Conservation (phyloP, 202 grass and related monocot species). For the Thinopyrum obtusiflorum region DNA sequence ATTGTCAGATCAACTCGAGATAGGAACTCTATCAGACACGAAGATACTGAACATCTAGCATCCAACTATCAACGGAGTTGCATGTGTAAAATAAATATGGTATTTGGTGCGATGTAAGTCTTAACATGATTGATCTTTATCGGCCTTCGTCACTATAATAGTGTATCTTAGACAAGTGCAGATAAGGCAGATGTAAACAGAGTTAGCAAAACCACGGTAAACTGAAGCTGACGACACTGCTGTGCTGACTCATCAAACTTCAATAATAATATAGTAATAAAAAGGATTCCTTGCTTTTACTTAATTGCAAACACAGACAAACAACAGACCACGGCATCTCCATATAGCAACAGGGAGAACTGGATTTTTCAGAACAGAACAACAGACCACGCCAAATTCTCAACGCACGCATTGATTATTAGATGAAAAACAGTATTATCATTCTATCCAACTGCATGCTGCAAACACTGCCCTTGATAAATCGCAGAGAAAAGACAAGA, state of each 20-base stretch:
- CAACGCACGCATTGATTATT: neutral
- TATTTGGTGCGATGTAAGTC: neutral
- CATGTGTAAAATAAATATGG: neutral
- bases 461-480: neutral
- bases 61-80: neutral
- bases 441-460: neutral
- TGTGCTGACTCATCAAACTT: neutral
- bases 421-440: neutral
- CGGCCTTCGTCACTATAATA: neutral
- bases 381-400: neutral
- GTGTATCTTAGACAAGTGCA: neutral
- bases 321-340: neutral
- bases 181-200: neutral
- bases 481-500: neutral
- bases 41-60: neutral
- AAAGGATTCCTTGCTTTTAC: neutral
- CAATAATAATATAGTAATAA: neutral
- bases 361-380: neutral
- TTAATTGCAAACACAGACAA: neutral
- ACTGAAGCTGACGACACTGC: neutral
- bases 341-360: neutral
- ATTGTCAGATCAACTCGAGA: neutral
- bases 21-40: neutral
- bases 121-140: neutral
- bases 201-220: neutral